Percentiles rank a stretch among this genome's conserved stretches.
phyloP scores from a whole-genome alignment of 306 rosid genomes.

The Begonia fuchsioides region DNA sequence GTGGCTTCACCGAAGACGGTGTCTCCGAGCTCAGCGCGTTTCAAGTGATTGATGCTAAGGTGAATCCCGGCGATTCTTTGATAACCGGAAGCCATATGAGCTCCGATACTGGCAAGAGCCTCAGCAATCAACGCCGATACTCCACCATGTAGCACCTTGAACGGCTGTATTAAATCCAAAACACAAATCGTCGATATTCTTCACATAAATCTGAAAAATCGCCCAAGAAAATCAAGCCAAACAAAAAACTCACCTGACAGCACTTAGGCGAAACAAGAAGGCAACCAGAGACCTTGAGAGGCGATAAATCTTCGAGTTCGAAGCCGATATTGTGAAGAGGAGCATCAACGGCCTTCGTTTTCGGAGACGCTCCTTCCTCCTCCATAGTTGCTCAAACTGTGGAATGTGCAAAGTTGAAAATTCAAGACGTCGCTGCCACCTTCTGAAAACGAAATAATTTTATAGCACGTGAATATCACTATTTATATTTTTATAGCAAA shows the following conservation, averaged over 20 bases:
- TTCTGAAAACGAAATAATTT: too few relatives aligned
- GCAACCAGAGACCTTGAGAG: constrained; percentile 46
- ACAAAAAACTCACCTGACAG: constrained; percentile 41
- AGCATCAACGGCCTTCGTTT: constrained; percentile 31
- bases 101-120: constrained; percentile 57
- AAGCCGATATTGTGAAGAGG: constrained; percentile 58
- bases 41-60: constrained; percentile 74
- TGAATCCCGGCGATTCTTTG: constrained; percentile 83
- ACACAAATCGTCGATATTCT: neutral
- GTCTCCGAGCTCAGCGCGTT: constrained; percentile 57
- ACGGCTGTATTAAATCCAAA: constrained; percentile 33
- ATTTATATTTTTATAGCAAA: too few relatives aligned
- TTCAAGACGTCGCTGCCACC: too few relatives aligned
- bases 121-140: constrained; percentile 87
- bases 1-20: constrained; percentile 50
- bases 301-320: constrained; percentile 32
- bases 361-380: constrained; percentile 5
- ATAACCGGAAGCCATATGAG: constrained; percentile 61
- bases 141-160: constrained; percentile 95
- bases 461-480: too few relatives aligned
- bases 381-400: too few relatives aligned
- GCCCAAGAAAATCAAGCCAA: neutral
- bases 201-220: neutral
- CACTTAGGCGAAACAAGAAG: constrained; percentile 46
- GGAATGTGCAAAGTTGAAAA: too few relatives aligned